Base-by-base conservation (phyloP, 2,329 filamentous ascomycete species). In the Proliferodiscus dingleyae region DNA sequence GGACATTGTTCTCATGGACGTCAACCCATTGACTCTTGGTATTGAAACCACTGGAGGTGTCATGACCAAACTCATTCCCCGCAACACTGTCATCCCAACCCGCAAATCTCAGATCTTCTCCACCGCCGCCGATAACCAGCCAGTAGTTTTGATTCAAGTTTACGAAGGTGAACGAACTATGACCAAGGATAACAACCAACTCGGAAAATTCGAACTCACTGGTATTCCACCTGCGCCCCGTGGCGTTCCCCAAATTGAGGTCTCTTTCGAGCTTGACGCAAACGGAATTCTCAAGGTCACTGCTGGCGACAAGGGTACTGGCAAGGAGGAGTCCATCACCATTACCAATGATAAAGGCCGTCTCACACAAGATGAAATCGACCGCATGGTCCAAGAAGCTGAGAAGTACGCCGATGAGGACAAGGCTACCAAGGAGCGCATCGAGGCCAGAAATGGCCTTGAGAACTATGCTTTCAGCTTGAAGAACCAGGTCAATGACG, bases 281-380 rank as follows among this genome's bases (percentile, higher is more conserved):
- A 97, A 98, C 73, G 91, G 93, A 77, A 96, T 98, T 62, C 82
- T 98, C 58, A 91, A 94, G 78, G 93, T 98, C 54, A 88, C 87
- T 56, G 93, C 93, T 58, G 84, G 87, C 64, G 93, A 98, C 73
- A 97, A 97, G 85, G 93, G 90, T 67, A 96, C 91, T 63, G 93
- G 93, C 71, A 96, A 97, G 81, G 82, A 80, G 54, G 89, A 98
- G 78, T 89, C 86, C 54, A 97, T 98, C 70, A 97, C 93, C 61
- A 98, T 98, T 68, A 97, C 87, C 74, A 97, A 98, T 75, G 93
- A 98, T 75, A 97, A 97, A 84, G 93, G 93, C 59, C 91, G 93
- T 69, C 85, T 98, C 42, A 89, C 86, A 62, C 85, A 86, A 64
- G 93, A 98, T 61, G 93, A 98, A 71, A 98, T 98, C 61, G 91